Evolutionary conservation across 75 land plant species (phyloP).

Genomic region (Gnetum montanum): DNA sequence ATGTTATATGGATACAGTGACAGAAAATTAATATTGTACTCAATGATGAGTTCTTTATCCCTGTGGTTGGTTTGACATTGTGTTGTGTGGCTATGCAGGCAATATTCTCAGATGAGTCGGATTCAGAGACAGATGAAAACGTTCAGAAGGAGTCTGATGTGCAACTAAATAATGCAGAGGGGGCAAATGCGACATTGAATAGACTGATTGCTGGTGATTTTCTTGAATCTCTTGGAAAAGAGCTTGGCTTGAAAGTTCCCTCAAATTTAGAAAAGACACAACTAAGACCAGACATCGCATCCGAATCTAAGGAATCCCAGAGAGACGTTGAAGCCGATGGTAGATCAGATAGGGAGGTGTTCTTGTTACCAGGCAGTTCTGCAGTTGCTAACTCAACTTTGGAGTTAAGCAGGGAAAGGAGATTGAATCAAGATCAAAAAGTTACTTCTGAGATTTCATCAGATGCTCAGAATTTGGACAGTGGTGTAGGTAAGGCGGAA

Average conservation of each 20-base stretch:
- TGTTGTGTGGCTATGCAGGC: slow-evolving; percentile 71
- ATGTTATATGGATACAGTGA: no score
- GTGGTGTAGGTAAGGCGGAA: background rate
- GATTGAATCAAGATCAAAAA: slow-evolving; percentile 1
- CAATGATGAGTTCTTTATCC: no score
- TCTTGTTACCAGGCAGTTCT: background rate
- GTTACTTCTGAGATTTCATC: background rate
- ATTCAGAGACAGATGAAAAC: slow-evolving; percentile 45
- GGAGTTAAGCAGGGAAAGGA: background rate
- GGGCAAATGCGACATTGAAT: slow-evolving; percentile 61
- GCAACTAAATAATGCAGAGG: slow-evolving; percentile 42
- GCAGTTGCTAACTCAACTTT: background rate
- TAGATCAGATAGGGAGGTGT: background rate
- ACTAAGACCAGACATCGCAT: background rate
- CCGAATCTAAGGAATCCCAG: background rate
- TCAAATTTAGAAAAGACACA: slow-evolving; percentile 12
- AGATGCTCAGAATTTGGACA: background rate
- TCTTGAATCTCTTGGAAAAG: slow-evolving; percentile 90
- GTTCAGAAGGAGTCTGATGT: slow-evolving; percentile 10
- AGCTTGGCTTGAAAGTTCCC: slow-evolving; percentile 86
- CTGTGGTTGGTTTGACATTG: no score
- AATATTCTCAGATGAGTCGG: slow-evolving; percentile 96
- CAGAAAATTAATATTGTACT: no score
- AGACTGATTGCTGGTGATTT: slow-evolving; percentile 93
- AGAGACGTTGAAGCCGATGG: background rate